Conservation (phyloP, 495 filamentous ascomycete species). For the Zalerion maritima region DNA sequence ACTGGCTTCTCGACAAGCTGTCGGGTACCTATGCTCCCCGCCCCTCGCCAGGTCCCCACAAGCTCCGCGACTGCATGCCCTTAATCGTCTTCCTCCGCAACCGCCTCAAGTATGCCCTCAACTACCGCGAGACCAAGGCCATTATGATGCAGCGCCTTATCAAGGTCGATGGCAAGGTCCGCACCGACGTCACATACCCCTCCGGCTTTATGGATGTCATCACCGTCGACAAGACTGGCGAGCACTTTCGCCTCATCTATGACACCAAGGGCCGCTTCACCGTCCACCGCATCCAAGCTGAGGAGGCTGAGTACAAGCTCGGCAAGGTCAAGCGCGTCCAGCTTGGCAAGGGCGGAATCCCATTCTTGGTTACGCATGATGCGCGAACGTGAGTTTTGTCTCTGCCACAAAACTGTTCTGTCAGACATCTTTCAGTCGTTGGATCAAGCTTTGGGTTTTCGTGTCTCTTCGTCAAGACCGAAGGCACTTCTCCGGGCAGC, state of each 20-base stretch:
- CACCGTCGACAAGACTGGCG: slow-evolving; percentile 96
- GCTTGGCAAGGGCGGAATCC: slow-evolving; percentile 97
- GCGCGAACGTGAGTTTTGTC: slow-evolving; percentile 99
- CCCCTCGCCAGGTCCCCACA: slow-evolving; percentile 94
- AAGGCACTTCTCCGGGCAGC: too few relatives aligned
- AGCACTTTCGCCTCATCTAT: slow-evolving; percentile 99
- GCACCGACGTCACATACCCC: slow-evolving; percentile 94
- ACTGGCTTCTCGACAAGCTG: slow-evolving; percentile 99
- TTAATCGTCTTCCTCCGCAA: slow-evolving; percentile 98
- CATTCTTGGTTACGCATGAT: slow-evolving; percentile 99
- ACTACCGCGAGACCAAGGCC: slow-evolving; percentile 89
- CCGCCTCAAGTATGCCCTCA: slow-evolving; percentile 98
- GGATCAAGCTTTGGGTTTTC: slow-evolving; percentile 98
- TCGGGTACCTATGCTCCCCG: slow-evolving; percentile 94
- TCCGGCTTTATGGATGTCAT: slow-evolving; percentile 99
- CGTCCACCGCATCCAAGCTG: slow-evolving; percentile 92
- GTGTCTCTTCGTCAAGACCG: too few relatives aligned
- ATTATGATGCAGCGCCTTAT: slow-evolving; percentile 99
- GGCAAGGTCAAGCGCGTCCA: slow-evolving; percentile 99
- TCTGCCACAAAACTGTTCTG: too few relatives aligned
- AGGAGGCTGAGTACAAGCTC: slow-evolving; percentile 98
- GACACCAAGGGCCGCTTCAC: slow-evolving; percentile 99
- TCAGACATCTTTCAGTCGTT: slow-evolving; percentile 96
- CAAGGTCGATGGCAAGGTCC: slow-evolving; percentile 99
- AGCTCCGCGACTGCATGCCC: slow-evolving; percentile 96